Conservation (phyloP, 2,329 filamentous ascomycete species). For the Cordyceps sp. region DNA sequence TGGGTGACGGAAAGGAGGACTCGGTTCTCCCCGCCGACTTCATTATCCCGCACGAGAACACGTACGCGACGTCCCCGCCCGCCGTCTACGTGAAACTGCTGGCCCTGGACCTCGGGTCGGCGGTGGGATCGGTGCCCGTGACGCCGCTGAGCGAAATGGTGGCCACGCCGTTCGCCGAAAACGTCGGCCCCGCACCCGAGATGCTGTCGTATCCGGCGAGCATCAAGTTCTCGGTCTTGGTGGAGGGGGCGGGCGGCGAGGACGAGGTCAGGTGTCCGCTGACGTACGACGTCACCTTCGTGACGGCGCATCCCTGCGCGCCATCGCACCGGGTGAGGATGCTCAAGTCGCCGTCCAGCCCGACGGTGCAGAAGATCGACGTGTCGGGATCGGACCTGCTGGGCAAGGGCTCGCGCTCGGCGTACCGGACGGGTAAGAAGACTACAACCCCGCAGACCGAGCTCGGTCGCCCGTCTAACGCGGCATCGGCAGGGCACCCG, state of each 20-base stretch:
- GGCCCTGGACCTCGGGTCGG: constrained; percentile 29
- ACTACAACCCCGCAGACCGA: background rate
- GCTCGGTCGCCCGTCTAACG: background rate
- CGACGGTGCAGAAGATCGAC: constrained; percentile 40
- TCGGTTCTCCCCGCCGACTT: constrained; percentile 45
- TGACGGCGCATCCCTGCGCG: constrained; percentile 49
- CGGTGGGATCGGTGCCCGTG: constrained; percentile 25
- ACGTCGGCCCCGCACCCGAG: constrained; percentile 13
- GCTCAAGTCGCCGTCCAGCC: constrained; percentile 41
- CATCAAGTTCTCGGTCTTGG: constrained; percentile 17
- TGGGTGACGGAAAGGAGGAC: constrained; percentile 38
- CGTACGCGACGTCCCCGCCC: constrained; percentile 30
- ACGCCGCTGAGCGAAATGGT: constrained; percentile 25
- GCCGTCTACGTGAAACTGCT: constrained; percentile 30
- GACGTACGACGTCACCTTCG: constrained; percentile 43
- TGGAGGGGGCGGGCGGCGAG: constrained; percentile 21
- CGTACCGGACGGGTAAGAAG: constrained; percentile 27
- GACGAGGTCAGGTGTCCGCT: constrained; percentile 28
- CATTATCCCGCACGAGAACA: constrained; percentile 40
- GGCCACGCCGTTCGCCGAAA: constrained; percentile 20
- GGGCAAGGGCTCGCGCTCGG: constrained; percentile 26
- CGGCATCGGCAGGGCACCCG: constrained; percentile 31
- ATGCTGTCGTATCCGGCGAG: constrained; percentile 17
- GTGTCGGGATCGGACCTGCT: constrained; percentile 26
- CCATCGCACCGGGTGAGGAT: constrained; percentile 39